These are phyloP conservation scores for Xylariales sp. DNA, from an alignment of 2,329 filamentous ascomycete species.

Conservation along the genomic window DNA sequence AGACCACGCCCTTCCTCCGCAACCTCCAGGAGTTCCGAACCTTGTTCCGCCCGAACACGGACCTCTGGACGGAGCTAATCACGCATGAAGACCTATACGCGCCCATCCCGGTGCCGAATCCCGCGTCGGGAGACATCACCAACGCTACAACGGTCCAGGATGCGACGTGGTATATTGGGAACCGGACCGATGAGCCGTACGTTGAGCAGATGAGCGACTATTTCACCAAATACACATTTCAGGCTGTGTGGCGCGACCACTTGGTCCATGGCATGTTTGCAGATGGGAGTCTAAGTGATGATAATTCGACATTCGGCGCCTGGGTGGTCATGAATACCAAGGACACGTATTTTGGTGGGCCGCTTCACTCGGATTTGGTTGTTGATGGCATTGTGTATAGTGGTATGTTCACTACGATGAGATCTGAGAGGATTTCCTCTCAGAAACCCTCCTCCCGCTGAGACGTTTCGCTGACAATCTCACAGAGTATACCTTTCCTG, in stretches of 20 bases:
- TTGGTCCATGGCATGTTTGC: constrained; percentile 51
- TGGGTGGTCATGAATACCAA: constrained; percentile 63
- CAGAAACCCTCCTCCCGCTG: too few relatives aligned
- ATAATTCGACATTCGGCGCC: constrained; percentile 50
- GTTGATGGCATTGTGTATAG: constrained; percentile 62
- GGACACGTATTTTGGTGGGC: constrained; percentile 59
- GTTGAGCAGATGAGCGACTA: constrained; percentile 52
- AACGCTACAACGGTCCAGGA: constrained; percentile 50
- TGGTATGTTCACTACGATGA: too few relatives aligned
- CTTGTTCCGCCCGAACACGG: constrained; percentile 54
- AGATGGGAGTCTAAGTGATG: constrained; percentile 44
- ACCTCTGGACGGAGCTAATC: constrained; percentile 58
- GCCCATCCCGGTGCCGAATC: constrained; percentile 41
- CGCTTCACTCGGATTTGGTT: constrained; percentile 56
- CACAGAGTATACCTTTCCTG: too few relatives aligned
- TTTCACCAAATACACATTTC: constrained; percentile 63
- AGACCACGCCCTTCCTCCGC: constrained; percentile 48
- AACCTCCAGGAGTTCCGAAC: constrained; percentile 58
- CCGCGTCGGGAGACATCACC: constrained; percentile 32
- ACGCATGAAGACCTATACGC: constrained; percentile 49
- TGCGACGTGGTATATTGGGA: constrained; percentile 57
- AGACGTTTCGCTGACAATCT: too few relatives aligned
- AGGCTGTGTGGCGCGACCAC: constrained; percentile 53
- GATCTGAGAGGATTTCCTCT: too few relatives aligned
- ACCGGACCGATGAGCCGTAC: constrained; percentile 49